Evolutionary conservation across 2,329 filamentous ascomycete genomes (phyloP).

Genomic region (Aspergillus eucalypticola): DNA sequence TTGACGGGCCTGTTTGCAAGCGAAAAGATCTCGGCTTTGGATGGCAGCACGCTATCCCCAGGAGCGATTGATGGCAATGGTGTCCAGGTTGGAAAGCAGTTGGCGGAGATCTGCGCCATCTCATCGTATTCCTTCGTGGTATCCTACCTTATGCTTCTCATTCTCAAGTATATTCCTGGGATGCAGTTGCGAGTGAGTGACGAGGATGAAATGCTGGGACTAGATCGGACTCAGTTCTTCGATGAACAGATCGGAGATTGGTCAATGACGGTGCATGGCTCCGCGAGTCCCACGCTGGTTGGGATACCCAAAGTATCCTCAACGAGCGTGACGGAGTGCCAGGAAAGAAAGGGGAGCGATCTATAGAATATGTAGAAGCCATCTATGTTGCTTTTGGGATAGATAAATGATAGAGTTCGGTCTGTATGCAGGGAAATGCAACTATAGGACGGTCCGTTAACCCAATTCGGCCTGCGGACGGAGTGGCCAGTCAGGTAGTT

Average conservation of each 20-base stretch:
- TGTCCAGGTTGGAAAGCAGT: slow-evolving; percentile 57
- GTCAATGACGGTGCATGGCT: slow-evolving; percentile 35
- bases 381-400: background rate
- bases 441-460: background rate
- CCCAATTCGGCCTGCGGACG: background rate
- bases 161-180: slow-evolving; percentile 57
- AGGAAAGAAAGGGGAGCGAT: slow-evolving; percentile 5
- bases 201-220: slow-evolving; percentile 56
- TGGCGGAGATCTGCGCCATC: slow-evolving; percentile 58
- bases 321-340: slow-evolving; percentile 10
- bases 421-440: background rate
- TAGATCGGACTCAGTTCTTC: slow-evolving; percentile 58
- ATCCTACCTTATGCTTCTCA: slow-evolving; percentile 53
- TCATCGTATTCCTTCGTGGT: slow-evolving; percentile 56
- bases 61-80: slow-evolving; percentile 58
- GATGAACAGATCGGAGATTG: slow-evolving; percentile 60
- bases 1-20: slow-evolving; percentile 60
- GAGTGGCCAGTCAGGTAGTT: background rate
- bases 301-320: slow-evolving; percentile 18
- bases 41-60: slow-evolving; percentile 49
- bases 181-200: slow-evolving; percentile 57
- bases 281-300: slow-evolving; percentile 13
- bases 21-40: slow-evolving; percentile 45
- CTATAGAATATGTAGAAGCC: background rate
- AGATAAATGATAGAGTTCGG: background rate